A percentile compares a stretch with the other conserved stretches of the same genome.
phyloP scores from a whole-genome alignment of 1,284 basidiomycete species.

The Ustilago xerochloae region DNA sequence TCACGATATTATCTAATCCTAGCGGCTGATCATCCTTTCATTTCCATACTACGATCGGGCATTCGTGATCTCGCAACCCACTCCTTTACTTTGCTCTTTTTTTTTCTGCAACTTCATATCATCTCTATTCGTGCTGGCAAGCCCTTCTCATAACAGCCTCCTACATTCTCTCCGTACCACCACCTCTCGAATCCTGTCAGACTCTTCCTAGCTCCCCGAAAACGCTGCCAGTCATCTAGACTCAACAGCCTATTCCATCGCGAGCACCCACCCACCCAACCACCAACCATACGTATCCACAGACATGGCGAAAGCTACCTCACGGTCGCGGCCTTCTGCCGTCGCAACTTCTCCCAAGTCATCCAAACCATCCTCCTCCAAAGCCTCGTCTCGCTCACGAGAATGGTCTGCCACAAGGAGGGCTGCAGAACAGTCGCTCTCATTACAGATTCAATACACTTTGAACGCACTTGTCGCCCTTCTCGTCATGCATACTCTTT shows the following conservation, averaged over 20 bases:
- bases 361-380: constrained; percentile 10
- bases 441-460: constrained; percentile 46
- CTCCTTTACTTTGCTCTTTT: too few species aligned
- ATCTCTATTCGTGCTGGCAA: too few species aligned
- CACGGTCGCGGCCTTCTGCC: constrained; percentile 17
- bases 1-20: too few species aligned
- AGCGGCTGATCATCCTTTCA: too few species aligned
- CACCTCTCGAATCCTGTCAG: neutral
- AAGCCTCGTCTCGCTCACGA: constrained; percentile 11
- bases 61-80: too few species aligned
- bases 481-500: constrained; percentile 55
- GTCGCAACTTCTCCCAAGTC: neutral
- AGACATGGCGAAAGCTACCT: constrained; percentile 25
- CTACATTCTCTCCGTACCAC: neutral
- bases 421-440: constrained; percentile 35
- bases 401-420: constrained; percentile 46
- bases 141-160: too few species aligned
- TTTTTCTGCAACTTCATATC: too few species aligned
- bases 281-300: neutral
- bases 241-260: neutral
- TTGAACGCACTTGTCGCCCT: constrained; percentile 50
- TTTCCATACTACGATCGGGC: too few species aligned
- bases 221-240: too few species aligned
- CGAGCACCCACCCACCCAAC: neutral
- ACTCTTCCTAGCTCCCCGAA: neutral